Conservation (phyloP, 768 basidiomycete genomes). For the Gautieria morchelliformis region DNA sequence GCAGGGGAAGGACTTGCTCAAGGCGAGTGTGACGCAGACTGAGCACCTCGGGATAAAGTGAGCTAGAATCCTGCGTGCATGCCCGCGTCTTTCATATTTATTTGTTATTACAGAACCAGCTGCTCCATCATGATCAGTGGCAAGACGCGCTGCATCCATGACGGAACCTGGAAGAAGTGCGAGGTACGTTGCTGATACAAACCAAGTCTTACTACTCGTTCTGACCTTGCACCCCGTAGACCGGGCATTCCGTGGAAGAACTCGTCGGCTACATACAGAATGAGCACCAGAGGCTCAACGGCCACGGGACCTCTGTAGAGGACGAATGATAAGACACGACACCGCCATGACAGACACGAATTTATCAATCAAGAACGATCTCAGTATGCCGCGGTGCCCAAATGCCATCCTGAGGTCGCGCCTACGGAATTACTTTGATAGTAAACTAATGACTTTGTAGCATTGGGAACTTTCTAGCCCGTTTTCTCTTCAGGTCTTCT, state of each 20-base stretch:
- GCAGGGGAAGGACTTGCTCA: slow-evolving; percentile 58
- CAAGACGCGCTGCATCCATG: slow-evolving; percentile 61
- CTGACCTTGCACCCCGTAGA: slow-evolving; percentile 29
- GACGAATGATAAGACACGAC: background rate
- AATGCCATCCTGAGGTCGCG: too few relatives aligned
- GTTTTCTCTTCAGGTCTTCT: background rate
- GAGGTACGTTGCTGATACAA: slow-evolving; percentile 39
- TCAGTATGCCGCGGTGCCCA: too few relatives aligned
- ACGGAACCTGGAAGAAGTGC: slow-evolving; percentile 71
- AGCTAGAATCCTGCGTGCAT: slow-evolving; percentile 12
- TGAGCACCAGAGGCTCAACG: slow-evolving; percentile 61
- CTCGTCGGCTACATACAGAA: slow-evolving; percentile 71
- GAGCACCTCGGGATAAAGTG: slow-evolving; percentile 48
- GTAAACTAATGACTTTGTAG: too few relatives aligned
- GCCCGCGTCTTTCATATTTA: background rate
- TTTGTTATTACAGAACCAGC: slow-evolving; percentile 47
- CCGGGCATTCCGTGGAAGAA: slow-evolving; percentile 63
- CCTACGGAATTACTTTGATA: too few relatives aligned
- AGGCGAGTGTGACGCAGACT: slow-evolving; percentile 43
- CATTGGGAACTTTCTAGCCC: background rate
- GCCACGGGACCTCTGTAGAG: slow-evolving; percentile 6
- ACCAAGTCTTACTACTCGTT: background rate
- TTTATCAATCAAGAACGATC: too few relatives aligned
- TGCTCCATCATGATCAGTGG: slow-evolving; percentile 78
- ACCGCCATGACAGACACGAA: background rate